Evolutionary conservation across 345 rosid species (phyloP).

Genomic region (Melaleuca alternifolia): DNA sequence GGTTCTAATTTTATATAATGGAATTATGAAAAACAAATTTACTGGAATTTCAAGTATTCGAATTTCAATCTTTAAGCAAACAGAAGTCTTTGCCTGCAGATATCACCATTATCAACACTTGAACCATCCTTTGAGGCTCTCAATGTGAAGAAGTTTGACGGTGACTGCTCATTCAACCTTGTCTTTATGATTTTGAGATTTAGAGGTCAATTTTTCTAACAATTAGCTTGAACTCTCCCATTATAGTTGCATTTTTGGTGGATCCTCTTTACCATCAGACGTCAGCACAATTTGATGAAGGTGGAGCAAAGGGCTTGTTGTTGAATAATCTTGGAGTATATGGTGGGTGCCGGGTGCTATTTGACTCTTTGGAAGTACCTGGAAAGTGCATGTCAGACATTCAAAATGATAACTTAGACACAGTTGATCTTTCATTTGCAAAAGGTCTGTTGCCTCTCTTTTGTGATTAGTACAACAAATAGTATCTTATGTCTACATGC

Average conservation of each 20-base stretch:
- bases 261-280: slow-evolving; percentile 98
- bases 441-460: slow-evolving; percentile 44
- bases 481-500: not conserved
- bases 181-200: not conserved
- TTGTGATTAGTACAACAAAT: not conserved
- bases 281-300: slow-evolving; percentile 97
- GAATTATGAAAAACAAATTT: not conserved
- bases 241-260: slow-evolving; percentile 84
- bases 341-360: slow-evolving; percentile 81
- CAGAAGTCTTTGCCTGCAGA: slow-evolving; percentile 37
- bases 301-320: slow-evolving; percentile 87
- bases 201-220: slow-evolving; percentile 6
- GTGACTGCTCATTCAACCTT: slow-evolving; percentile 25
- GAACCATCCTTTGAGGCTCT: slow-evolving; percentile 82
- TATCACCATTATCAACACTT: slow-evolving; percentile 72
- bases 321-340: slow-evolving; percentile 87
- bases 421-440: slow-evolving; percentile 64
- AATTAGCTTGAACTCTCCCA: not conserved
- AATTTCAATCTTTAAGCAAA: slow-evolving; percentile 8
- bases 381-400: slow-evolving; percentile 50
- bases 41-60: not conserved
- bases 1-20: slow-evolving; percentile 22
- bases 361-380: slow-evolving; percentile 83
- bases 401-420: slow-evolving; percentile 38
- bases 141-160: slow-evolving; percentile 83